Base-by-base conservation (phyloP, 202 grass and related monocot genomes). In the Setaria viridis region DNA sequence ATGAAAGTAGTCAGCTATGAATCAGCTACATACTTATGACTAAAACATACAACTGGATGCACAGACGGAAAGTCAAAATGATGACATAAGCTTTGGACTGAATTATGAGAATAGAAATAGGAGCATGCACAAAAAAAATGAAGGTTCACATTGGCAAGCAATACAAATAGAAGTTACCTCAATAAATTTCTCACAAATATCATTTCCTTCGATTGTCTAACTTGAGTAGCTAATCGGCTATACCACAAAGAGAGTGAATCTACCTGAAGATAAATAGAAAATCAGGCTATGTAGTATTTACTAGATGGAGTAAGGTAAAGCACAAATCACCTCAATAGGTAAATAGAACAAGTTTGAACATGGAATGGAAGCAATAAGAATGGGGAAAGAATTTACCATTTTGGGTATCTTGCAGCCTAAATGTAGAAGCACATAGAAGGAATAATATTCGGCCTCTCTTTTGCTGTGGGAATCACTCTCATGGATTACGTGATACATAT, bases 231-330 rank as follows among this genome's bases (percentile, higher is more conserved):
- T 86, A 95, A 87, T 74, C 88, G 89, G 33, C 88, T 33, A 67
- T 94, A 99, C 96, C 93, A 99, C 32, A 99, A 86, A 75, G 93
- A 95, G 62, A 99, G 91, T 39, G 93, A 94, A 87, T 90, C 84
- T 59, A 87, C 88, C 96, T 99, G 87, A 69, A 76, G 29, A 84
- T 72, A 32, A 77, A 82, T 21, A 39, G 21, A 77, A 85, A 67
- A 64, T 82, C 49, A 80, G 64, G 55, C 29, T 60, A 73, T 30
- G 41, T 5, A 75, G 11, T 35, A 70, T 34, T 33, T 47, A 83
- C 11, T 64, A 32, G 33, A 46, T 66, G 33, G 41, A 84, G 56
- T 85, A 72, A 85, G 33, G 41, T 34, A 64, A 56, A 87, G 34
- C 1, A 54, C 35, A 70, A 89, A 57, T 21, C 17, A 58, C 77